A percentile compares a stretch with the other conserved stretches of the same genome.
Evolutionary conservation across 2,329 filamentous ascomycete genomes (phyloP).

Genomic region (Phialophora expanda): DNA sequence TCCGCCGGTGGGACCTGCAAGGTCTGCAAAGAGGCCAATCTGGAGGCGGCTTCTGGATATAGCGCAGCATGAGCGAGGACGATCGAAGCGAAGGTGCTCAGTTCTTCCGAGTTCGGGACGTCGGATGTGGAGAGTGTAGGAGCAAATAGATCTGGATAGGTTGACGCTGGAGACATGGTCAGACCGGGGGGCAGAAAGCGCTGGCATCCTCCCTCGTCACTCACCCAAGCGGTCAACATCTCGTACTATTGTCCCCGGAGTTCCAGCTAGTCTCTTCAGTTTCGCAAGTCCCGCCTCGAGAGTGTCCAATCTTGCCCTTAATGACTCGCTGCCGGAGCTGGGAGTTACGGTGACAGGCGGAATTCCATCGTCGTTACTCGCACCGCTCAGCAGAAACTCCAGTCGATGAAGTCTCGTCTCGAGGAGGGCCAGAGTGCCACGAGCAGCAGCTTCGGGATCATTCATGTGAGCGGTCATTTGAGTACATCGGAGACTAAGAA

Average conservation of each 20-base stretch:
- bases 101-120: conserved; percentile 29
- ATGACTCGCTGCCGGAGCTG: conserved; percentile 46
- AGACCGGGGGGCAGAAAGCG: not conserved
- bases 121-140: conserved; percentile 20
- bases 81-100: conserved; percentile 43
- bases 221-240: conserved; percentile 52
- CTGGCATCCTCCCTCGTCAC: conserved; percentile 15
- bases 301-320: conserved; percentile 47
- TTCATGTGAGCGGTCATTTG: conserved; percentile 21
- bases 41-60: conserved; percentile 55
- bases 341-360: conserved; percentile 46
- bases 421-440: conserved; percentile 43
- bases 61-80: conserved; percentile 53
- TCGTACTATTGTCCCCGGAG: conserved; percentile 42
- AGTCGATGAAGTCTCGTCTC: conserved; percentile 52
- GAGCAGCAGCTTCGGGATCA: conserved; percentile 32
- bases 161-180: conserved; percentile 16
- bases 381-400: conserved; percentile 53
- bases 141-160: conserved; percentile 29
- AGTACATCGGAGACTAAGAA: not conserved
- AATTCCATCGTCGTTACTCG: conserved; percentile 49
- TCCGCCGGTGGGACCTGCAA: conserved; percentile 52
- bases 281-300: conserved; percentile 48
- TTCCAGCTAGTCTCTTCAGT: conserved; percentile 45
- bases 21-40: conserved; percentile 55